Evolutionary conservation across 2,329 filamentous ascomycete species (phyloP).

Genomic region (Westerdykella aurantiaca): DNA sequence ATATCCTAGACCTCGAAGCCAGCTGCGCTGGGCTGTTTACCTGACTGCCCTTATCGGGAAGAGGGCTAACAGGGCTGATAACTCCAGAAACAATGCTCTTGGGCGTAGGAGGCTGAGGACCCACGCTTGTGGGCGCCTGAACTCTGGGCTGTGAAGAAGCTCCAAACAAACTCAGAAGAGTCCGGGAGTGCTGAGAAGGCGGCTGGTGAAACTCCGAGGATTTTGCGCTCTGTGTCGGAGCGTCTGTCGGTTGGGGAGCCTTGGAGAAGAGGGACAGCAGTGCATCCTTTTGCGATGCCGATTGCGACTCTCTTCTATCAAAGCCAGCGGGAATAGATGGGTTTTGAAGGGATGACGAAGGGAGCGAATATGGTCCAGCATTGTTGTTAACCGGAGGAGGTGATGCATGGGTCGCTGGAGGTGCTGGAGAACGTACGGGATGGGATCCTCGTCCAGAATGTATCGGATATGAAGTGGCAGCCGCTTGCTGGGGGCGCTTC

Average conservation of each 20-base stretch:
- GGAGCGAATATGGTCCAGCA: neutral
- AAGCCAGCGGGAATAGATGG: conserved; percentile 6
- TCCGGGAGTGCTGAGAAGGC: neutral
- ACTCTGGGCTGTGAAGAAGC: conserved; percentile 5
- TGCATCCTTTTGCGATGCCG: conserved; percentile 29
- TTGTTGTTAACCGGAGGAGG: neutral
- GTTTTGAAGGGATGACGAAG: conserved; percentile 8
- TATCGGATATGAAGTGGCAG: neutral
- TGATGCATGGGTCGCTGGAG: neutral
- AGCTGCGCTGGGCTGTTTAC: conserved; percentile 24
- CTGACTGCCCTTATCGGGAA: conserved; percentile 24
- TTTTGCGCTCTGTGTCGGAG: conserved; percentile 8
- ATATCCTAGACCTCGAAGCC: conserved; percentile 28
- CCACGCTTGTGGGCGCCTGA: conserved; percentile 14
- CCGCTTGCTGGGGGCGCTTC: conserved; percentile 26
- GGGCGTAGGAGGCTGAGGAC: conserved; percentile 24
- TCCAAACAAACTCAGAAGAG: conserved; percentile 4
- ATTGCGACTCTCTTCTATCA: conserved; percentile 24
- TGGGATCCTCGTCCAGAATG: neutral
- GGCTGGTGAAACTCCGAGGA: conserved; percentile 9
- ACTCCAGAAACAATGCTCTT: conserved; percentile 31
- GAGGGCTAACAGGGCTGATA: conserved; percentile 35
- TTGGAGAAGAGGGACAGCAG: conserved; percentile 36
- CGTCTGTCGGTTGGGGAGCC: conserved; percentile 10
- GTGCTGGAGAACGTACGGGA: neutral